A percentile compares a stretch with the other conserved stretches of the same genome.
These are phyloP conservation scores for Truncatella angustata DNA, from an alignment of 2,329 filamentous ascomycete genomes.

Conservation along the genomic window DNA sequence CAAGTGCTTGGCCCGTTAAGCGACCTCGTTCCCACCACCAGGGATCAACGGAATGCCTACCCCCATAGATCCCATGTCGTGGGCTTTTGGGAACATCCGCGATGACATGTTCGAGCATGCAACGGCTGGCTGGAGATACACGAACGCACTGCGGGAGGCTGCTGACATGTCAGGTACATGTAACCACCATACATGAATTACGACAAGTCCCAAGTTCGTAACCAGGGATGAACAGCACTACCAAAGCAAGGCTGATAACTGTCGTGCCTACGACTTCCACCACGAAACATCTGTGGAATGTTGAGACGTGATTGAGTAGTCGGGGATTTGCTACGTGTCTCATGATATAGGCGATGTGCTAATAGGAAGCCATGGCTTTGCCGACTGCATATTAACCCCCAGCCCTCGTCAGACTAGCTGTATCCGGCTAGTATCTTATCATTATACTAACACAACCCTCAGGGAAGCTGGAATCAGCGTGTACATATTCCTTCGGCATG, in stretches of 20 bases:
- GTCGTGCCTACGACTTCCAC: neutral
- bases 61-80: no score
- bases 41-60: neutral
- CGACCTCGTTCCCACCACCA: neutral
- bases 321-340: no score
- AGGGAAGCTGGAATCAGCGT: neutral
- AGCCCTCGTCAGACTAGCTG: neutral
- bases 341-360: no score
- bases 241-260: neutral
- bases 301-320: no score
- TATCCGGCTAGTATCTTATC: neutral
- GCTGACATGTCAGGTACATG: conserved; percentile 21
- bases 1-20: neutral
- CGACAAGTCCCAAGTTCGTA: conserved; percentile 12
- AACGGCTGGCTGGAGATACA: neutral
- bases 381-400: neutral
- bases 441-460: neutral
- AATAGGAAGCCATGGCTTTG: no score
- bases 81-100: neutral
- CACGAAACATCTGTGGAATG: neutral
- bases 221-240: neutral
- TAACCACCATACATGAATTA: conserved; percentile 16
- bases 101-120: neutral
- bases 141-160: neutral
- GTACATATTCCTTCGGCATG: no score